phyloP scores from a whole-genome alignment of 148 eudicot genomes.

The Amaranthus hypochondriacus region DNA sequence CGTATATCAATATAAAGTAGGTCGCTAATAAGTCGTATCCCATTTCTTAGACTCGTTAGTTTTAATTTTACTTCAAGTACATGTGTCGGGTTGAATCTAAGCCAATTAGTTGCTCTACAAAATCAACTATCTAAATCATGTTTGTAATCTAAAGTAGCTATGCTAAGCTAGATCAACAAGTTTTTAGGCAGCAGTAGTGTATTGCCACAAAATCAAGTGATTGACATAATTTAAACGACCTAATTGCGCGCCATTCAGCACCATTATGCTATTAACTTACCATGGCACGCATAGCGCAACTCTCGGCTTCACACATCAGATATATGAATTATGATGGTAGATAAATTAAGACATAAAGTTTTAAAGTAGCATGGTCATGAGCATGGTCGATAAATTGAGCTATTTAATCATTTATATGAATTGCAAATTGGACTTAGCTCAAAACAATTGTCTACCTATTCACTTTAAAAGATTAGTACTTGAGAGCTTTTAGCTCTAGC shows the following conservation, averaged over 20 bases:
- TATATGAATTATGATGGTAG: too few species aligned
- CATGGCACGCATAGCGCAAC: too few species aligned
- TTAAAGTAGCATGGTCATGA: too few species aligned
- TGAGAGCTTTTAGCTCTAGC: slow-evolving; percentile 7
- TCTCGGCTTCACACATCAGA: too few species aligned
- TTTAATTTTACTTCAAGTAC: too few species aligned
- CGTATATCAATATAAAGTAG: not conserved
- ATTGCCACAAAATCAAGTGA: not conserved
- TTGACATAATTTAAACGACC: not conserved
- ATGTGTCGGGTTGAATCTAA: not conserved
- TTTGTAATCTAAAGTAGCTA: not conserved
- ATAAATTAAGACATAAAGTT: too few species aligned
- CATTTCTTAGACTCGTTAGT: too few species aligned
- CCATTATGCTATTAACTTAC: too few species aligned
- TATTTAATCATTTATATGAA: slow-evolving; percentile 14
- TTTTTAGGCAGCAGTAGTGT: not conserved
- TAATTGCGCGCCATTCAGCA: too few species aligned
- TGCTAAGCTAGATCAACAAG: not conserved
- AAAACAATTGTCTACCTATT: slow-evolving; percentile 12
- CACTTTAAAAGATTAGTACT: slow-evolving; percentile 4
- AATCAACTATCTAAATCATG: not conserved
- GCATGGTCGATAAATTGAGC: not conserved
- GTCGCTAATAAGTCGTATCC: not conserved
- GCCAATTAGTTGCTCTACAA: not conserved
- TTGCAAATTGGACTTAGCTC: slow-evolving; percentile 5